These are phyloP conservation scores for Amanita rubescens DNA, from an alignment of 768 basidiomycete species.

Conservation along the genomic window DNA sequence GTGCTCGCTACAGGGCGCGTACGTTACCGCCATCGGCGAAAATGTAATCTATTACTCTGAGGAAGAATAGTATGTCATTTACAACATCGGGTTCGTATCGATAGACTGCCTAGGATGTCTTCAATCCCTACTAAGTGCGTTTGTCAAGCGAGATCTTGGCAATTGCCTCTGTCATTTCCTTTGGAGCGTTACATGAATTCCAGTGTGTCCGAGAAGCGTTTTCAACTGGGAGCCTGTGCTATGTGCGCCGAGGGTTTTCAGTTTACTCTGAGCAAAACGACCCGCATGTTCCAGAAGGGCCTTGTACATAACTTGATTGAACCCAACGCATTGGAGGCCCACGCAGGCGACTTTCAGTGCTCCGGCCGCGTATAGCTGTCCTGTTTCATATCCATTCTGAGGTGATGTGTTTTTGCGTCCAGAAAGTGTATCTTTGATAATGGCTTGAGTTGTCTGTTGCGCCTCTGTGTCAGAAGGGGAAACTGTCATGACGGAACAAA, in stretches of 20 bases:
- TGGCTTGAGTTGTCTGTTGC: constrained; percentile 50
- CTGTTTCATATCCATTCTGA: constrained; percentile 68
- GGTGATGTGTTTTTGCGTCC: constrained; percentile 72
- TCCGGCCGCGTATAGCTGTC: constrained; percentile 65
- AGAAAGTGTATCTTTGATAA: constrained; percentile 66
- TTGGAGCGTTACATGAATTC: neutral
- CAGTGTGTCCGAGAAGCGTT: constrained; percentile 3
- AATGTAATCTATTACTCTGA: constrained; percentile 17
- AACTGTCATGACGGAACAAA: constrained; percentile 18
- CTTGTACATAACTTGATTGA: constrained; percentile 60
- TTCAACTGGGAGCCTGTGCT: neutral
- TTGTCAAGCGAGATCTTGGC: neutral
- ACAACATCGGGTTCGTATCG: neutral
- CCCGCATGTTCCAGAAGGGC: constrained; percentile 59
- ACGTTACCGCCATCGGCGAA: constrained; percentile 24
- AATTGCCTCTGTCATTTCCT: neutral
- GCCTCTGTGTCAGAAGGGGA: constrained; percentile 6
- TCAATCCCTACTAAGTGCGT: neutral
- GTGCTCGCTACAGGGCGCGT: constrained; percentile 30
- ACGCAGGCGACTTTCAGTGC: constrained; percentile 69
- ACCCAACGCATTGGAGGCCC: constrained; percentile 70
- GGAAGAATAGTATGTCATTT: neutral
- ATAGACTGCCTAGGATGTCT: neutral
- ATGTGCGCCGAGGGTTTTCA: constrained; percentile 3
- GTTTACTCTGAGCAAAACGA: constrained; percentile 23